Percentiles rank a stretch among this genome's conserved stretches.
Evolutionary conservation across 2,329 filamentous ascomycete species (phyloP).

Genomic region (Lomentospora prolificans): DNA sequence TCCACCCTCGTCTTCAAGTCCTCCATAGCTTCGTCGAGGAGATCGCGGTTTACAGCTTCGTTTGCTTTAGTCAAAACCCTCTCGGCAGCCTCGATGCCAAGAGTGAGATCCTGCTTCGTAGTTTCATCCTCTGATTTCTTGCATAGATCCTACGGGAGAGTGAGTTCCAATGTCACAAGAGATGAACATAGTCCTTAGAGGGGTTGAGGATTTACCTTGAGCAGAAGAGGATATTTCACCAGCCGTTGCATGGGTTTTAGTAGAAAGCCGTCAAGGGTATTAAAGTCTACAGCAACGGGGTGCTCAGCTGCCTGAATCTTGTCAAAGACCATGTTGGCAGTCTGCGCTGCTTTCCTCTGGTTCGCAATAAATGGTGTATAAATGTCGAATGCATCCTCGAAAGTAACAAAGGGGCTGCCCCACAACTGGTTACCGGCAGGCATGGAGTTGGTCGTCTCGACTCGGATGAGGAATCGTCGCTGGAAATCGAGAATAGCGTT

Average conservation of each 20-base stretch:
- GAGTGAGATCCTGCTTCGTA: constrained; percentile 60
- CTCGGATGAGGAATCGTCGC: constrained; percentile 84
- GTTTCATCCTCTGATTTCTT: constrained; percentile 74
- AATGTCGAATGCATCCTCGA: constrained; percentile 80
- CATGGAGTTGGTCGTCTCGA: constrained; percentile 89
- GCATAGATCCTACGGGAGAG: constrained; percentile 57
- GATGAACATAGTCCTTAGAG: constrained; percentile 5
- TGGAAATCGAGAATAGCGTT: constrained; percentile 94
- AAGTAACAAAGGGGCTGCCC: constrained; percentile 81
- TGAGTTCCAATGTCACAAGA: background rate
- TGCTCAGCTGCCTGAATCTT: constrained; percentile 70
- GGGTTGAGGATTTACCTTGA: constrained; percentile 50
- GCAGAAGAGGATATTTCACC: constrained; percentile 84
- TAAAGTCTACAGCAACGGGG: constrained; percentile 75
- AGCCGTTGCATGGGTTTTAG: constrained; percentile 94
- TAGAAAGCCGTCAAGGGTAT: constrained; percentile 82
- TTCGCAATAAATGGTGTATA: constrained; percentile 98
- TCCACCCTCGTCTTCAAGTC: constrained; percentile 79
- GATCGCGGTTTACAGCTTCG: constrained; percentile 79
- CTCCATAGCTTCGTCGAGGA: constrained; percentile 71
- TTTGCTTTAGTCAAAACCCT: constrained; percentile 78
- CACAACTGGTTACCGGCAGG: constrained; percentile 72
- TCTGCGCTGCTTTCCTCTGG: constrained; percentile 77
- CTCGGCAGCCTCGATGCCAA: constrained; percentile 73
- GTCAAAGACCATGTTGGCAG: constrained; percentile 78